Evolutionary conservation across 2,329 filamentous ascomycete species (phyloP), one percentile per base, ranked within the genome.

Genomic region (Aureobasidium sp.): DNA sequence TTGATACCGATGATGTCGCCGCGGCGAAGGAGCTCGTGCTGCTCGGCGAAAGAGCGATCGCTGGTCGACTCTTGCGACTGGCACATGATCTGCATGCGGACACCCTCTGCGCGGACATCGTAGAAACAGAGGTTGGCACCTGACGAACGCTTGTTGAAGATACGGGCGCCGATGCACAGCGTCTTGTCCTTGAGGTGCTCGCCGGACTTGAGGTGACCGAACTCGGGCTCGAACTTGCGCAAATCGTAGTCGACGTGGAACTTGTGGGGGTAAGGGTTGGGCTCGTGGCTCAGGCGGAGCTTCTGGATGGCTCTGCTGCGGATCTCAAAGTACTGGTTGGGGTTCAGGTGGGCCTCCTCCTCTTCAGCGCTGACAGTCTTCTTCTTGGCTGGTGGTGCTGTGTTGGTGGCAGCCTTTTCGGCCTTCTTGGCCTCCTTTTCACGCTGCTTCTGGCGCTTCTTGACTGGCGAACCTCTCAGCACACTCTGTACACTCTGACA

Each of bases 291-390:
- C 71, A 87, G 79, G 70, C 87, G 84, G 66, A 93, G 83, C 70
- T 88, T 87, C 75, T 89, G 87, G 79, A 96, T 86, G 67, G 83
- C 83, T 68, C 90, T 85, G 71, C 88, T 95, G 65, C 94, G 89
- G 73, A 97, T 95, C 79, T 99, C 94, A 74, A 96, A 97, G 81
- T 97, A 99, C 87, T 90, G 87, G 73, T 90, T 90, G 48, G 87
- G 86, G 67, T 85, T 89, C 70, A 90, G 73, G 73, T 96, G 88
- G 25, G 78, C 79, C 71, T 91, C 89, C 64, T 88, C 85, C 41
- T 87, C 80, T 68, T 85, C 83, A 62, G 79, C 78, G 48, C 78
- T 82, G 65, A 81, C 78, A 73, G 83, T 82, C 78, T 87, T 86
- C 69, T 80, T 79, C 65, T 81, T 78, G 66, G 81, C 80, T 44